Conservation (phyloP, 306 rosid species). For the Gillenia trifoliata region DNA sequence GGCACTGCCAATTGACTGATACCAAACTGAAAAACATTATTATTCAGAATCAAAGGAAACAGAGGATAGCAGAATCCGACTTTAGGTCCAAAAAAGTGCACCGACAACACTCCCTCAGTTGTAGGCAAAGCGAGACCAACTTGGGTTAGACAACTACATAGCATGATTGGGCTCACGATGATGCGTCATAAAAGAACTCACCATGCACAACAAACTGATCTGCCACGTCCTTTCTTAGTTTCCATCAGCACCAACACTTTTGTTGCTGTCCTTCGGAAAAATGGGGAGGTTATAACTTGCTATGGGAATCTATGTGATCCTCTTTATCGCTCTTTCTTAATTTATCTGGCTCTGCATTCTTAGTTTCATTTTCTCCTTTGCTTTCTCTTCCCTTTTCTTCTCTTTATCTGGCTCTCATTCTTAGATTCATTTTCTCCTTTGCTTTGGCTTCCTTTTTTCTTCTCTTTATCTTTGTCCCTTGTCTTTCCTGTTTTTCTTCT, state of each 20-base stretch:
- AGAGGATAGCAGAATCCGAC: conserved; percentile 15
- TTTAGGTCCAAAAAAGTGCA: conserved; percentile 15
- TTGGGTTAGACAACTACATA: conserved; percentile 26
- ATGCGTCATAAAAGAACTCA: conserved; percentile 55
- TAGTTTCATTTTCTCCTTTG: conserved; percentile 26
- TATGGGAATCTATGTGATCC: conserved; percentile 34
- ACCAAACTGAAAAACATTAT: background rate
- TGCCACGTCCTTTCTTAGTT: conserved; percentile 63
- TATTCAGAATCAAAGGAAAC: conserved; percentile 15
- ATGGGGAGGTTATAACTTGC: conserved; percentile 34
- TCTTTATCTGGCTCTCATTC: conserved; percentile 28
- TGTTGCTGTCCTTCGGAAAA: conserved; percentile 39
- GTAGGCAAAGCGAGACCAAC: conserved; percentile 11
- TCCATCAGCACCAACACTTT: conserved; percentile 35
- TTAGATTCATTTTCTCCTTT: conserved; percentile 29
- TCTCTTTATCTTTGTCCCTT: conserved; percentile 74
- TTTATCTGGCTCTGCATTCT: conserved; percentile 38
- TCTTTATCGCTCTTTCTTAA: conserved; percentile 41
- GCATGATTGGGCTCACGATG: conserved; percentile 11
- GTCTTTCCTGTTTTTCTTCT: conserved; percentile 77
- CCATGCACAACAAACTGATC: conserved; percentile 75
- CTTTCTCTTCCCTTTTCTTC: conserved; percentile 32
- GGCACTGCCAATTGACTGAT: conserved; percentile 15
- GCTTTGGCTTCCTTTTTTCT: conserved; percentile 29
- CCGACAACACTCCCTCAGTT: conserved; percentile 22